Conservation (phyloP, 2,329 filamentous ascomycete genomes). For the Podosphaera xanthii region DNA sequence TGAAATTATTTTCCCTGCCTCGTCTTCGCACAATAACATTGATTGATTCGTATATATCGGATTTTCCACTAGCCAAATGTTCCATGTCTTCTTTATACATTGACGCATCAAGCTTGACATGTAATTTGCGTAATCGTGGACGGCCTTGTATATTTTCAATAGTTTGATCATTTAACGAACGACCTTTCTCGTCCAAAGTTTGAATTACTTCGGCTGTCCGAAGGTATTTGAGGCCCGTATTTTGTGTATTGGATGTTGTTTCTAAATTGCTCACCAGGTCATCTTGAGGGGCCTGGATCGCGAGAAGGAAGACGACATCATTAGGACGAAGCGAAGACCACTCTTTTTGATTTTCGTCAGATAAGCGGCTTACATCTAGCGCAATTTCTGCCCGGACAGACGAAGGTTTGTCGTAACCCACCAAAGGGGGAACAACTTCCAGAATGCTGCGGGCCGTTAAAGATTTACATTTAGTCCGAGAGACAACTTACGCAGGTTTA, state of each 20-base stretch:
- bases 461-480: slow-evolving; percentile 4
- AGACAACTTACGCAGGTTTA: slow-evolving; percentile 36
- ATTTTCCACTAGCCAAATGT: slow-evolving; percentile 37
- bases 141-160: slow-evolving; percentile 40
- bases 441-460: slow-evolving; percentile 31
- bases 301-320: slow-evolving; percentile 74
- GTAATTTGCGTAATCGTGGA: slow-evolving; percentile 41
- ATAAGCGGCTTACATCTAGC: slow-evolving; percentile 61
- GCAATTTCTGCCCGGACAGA: slow-evolving; percentile 68
- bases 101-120: slow-evolving; percentile 58
- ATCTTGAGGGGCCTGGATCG: slow-evolving; percentile 39
- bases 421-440: slow-evolving; percentile 60
- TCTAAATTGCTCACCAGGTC: slow-evolving; percentile 30
- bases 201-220: slow-evolving; percentile 71
- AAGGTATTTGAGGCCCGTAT: slow-evolving; percentile 44
- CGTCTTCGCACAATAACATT: slow-evolving; percentile 70
- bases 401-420: slow-evolving; percentile 66
- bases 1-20: slow-evolving; percentile 92
- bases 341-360: slow-evolving; percentile 52
- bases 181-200: slow-evolving; percentile 66
- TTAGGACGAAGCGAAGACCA: slow-evolving; percentile 77
- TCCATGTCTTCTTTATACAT: slow-evolving; percentile 61
- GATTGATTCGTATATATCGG: slow-evolving; percentile 60
- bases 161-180: slow-evolving; percentile 39
- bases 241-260: slow-evolving; percentile 28